phyloP scores from a whole-genome alignment of 2,329 filamentous ascomycete genomes.

The Aaosphaeria pasadenensis region DNA sequence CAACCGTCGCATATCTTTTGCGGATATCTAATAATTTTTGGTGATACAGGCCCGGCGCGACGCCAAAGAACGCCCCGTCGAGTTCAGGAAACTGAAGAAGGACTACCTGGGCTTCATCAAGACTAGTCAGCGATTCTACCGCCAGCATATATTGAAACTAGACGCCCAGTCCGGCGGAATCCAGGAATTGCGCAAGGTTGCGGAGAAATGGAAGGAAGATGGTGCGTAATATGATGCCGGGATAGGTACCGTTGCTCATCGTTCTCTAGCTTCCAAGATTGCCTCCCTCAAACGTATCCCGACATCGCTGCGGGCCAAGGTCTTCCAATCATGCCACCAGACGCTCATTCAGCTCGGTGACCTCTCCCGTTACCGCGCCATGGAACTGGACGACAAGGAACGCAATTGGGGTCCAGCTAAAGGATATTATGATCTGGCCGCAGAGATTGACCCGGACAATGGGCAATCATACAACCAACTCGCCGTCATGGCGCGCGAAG shows the following conservation, averaged over 20 bases:
- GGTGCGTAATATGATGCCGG: conserved; percentile 13
- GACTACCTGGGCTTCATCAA: conserved; percentile 83
- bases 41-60: conserved; percentile 44
- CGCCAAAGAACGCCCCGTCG: conserved; percentile 54
- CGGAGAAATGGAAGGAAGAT: conserved; percentile 41
- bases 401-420: conserved; percentile 77
- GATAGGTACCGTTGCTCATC: background rate
- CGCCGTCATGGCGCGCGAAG: conserved; percentile 77
- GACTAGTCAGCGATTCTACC: conserved; percentile 84
- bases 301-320: conserved; percentile 54
- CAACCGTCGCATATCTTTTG: background rate
- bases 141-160: conserved; percentile 76
- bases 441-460: conserved; percentile 71
- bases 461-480: conserved; percentile 88
- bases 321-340: conserved; percentile 74
- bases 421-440: conserved; percentile 81
- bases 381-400: conserved; percentile 63
- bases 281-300: conserved; percentile 31
- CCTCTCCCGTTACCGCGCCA: conserved; percentile 78
- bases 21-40: background rate
- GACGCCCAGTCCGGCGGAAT: conserved; percentile 58
- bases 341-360: conserved; percentile 87
- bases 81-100: conserved; percentile 75
- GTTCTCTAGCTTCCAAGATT: conserved; percentile 19
- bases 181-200: conserved; percentile 57